Conservation (phyloP, 331 rosid species). For the Erythrophleum ivorense region DNA sequence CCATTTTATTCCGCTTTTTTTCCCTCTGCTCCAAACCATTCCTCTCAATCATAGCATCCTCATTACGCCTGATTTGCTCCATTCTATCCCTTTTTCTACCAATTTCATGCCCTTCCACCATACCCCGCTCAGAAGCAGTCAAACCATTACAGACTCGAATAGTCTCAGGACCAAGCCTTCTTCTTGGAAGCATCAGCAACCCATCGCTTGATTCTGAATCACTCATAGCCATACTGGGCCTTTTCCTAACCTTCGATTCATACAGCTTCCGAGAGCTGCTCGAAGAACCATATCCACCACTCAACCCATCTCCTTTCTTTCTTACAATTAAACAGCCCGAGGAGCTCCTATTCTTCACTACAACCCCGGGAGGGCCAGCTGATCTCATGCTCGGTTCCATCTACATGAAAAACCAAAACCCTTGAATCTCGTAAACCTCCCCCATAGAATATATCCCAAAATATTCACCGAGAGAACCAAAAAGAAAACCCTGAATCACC, state of each 20-base stretch:
- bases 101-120: conserved; percentile 52
- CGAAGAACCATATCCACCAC: conserved; percentile 61
- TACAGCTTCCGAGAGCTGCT: conserved; percentile 51
- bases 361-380: conserved; percentile 65
- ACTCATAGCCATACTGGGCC: conserved; percentile 56
- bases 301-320: conserved; percentile 64
- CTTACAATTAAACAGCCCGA: conserved; percentile 89
- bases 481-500: neutral
- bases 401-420: conserved; percentile 44
- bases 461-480: conserved; percentile 33
- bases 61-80: conserved; percentile 52
- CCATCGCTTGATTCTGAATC: conserved; percentile 88
- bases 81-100: conserved; percentile 63
- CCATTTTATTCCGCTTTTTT: conserved; percentile 59
- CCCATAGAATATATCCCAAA: conserved; percentile 44
- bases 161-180: conserved; percentile 77
- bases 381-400: conserved; percentile 86
- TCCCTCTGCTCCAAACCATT: conserved; percentile 58
- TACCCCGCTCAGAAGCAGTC: conserved; percentile 56
- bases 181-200: conserved; percentile 51
- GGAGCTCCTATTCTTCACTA: conserved; percentile 78
- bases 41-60: conserved; percentile 48
- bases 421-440: conserved; percentile 37
- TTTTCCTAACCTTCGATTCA: conserved; percentile 60
- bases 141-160: conserved; percentile 71